Conservation (phyloP, 2,329 filamentous ascomycete genomes). For the Fusarium sororula region DNA sequence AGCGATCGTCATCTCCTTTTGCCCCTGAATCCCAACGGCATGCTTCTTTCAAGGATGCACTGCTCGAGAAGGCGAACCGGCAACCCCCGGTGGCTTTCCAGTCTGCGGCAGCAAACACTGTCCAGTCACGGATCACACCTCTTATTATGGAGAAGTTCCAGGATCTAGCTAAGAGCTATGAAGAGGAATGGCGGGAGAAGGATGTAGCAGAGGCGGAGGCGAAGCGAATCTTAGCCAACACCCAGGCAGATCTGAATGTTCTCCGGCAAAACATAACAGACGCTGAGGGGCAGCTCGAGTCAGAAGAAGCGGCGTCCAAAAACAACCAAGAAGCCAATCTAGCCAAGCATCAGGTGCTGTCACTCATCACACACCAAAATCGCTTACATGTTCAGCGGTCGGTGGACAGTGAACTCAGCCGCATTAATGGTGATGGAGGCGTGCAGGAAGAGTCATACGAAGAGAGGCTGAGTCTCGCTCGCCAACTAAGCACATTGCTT, state of each 20-base stretch:
- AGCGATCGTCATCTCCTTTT: slow-evolving; percentile 80
- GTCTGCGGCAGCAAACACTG: slow-evolving; percentile 73
- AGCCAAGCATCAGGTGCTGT: slow-evolving; percentile 59
- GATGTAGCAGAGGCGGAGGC: slow-evolving; percentile 75
- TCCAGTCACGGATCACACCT: slow-evolving; percentile 74
- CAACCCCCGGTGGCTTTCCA: slow-evolving; percentile 58
- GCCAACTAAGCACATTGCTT: slow-evolving; percentile 65
- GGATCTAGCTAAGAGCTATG: slow-evolving; percentile 75
- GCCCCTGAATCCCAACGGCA: slow-evolving; percentile 68
- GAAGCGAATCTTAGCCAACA: slow-evolving; percentile 70
- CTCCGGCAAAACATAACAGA: slow-evolving; percentile 68
- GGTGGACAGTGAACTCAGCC: slow-evolving; percentile 60
- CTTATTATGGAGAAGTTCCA: slow-evolving; percentile 77
- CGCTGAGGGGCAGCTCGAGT: slow-evolving; percentile 63
- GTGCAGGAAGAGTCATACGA: slow-evolving; percentile 58
- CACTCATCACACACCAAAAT: slow-evolving; percentile 62
- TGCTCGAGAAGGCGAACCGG: slow-evolving; percentile 53
- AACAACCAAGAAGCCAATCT: slow-evolving; percentile 61
- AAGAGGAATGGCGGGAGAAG: slow-evolving; percentile 79
- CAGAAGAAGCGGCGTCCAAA: slow-evolving; percentile 62
- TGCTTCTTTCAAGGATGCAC: slow-evolving; percentile 62
- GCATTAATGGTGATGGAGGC: slow-evolving; percentile 58
- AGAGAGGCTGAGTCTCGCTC: slow-evolving; percentile 66
- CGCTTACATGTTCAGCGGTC: slow-evolving; percentile 61
- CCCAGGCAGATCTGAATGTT: slow-evolving; percentile 71